These are phyloP conservation scores for Komagataella phaffii DNA, from an alignment of 805 yeast genomes.

Conservation along the genomic window DNA sequence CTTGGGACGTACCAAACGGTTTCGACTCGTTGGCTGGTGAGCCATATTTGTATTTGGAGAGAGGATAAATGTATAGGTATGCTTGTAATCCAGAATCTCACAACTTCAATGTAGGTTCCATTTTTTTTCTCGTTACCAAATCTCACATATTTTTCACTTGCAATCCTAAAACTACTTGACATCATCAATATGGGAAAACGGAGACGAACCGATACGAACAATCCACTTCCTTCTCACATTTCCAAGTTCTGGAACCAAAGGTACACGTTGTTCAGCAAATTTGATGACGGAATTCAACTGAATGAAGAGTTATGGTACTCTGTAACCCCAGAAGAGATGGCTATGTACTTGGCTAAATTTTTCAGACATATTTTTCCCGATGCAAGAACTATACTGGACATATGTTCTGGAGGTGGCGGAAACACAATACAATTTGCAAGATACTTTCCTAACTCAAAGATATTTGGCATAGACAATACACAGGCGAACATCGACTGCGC, in stretches of 20 bases:
- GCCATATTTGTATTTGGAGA: too few relatives aligned
- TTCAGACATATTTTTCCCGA: slow-evolving; percentile 37
- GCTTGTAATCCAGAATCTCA: neutral
- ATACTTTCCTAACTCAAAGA: slow-evolving; percentile 27
- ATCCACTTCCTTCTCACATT: slow-evolving; percentile 24
- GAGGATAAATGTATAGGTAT: too few relatives aligned
- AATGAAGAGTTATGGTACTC: slow-evolving; percentile 74
- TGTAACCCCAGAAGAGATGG: slow-evolving; percentile 74
- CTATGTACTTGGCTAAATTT: slow-evolving; percentile 43
- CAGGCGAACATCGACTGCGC: slow-evolving; percentile 53
- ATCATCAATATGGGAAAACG: neutral
- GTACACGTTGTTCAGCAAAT: slow-evolving; percentile 44
- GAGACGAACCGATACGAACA: neutral
- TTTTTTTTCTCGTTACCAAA: neutral
- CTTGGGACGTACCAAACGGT: neutral
- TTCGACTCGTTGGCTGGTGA: too few relatives aligned
- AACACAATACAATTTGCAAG: slow-evolving; percentile 66
- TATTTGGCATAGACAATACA: slow-evolving; percentile 52
- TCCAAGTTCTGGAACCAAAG: slow-evolving; percentile 52
- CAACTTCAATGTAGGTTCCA: too few relatives aligned
- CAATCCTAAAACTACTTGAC: neutral
- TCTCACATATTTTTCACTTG: neutral
- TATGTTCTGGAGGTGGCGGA: slow-evolving; percentile 86
- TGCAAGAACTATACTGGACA: slow-evolving; percentile 38
- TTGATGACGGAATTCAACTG: slow-evolving; percentile 56